Evolutionary conservation across 1,284 basidiomycete genomes (phyloP).

Genomic region (Agaricales sp.): DNA sequence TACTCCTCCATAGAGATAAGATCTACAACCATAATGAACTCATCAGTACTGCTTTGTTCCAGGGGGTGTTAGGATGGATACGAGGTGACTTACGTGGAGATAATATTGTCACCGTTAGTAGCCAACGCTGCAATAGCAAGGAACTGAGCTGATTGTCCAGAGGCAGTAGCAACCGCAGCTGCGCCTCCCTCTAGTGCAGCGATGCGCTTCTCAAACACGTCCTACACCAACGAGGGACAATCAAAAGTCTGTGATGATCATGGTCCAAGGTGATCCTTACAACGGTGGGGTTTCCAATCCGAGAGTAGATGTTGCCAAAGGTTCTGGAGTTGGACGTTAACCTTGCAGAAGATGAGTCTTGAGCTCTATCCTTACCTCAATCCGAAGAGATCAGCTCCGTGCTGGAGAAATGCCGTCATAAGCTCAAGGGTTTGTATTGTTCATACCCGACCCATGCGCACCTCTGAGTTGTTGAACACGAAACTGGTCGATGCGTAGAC

Average conservation of each 20-base stretch:
- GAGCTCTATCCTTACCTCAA: slow-evolving; percentile 29
- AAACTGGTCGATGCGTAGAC: slow-evolving; percentile 76
- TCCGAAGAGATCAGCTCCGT: slow-evolving; percentile 78
- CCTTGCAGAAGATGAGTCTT: background rate
- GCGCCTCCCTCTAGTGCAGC: slow-evolving; percentile 77
- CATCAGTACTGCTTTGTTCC: slow-evolving; percentile 1
- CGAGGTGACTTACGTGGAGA: slow-evolving; percentile 44
- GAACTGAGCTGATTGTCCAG: slow-evolving; percentile 79
- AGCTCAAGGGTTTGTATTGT: background rate
- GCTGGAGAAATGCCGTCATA: slow-evolving; percentile 27
- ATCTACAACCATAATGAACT: slow-evolving; percentile 20
- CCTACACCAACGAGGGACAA: slow-evolving; percentile 24
- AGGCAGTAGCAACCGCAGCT: slow-evolving; percentile 71
- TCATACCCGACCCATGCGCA: slow-evolving; percentile 17
- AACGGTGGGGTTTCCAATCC: slow-evolving; percentile 79
- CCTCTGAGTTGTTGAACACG: slow-evolving; percentile 72
- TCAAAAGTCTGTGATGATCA: too few relatives aligned
- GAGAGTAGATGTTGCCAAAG: slow-evolving; percentile 68
- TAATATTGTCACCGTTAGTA: slow-evolving; percentile 71
- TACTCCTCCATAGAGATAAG: slow-evolving; percentile 61
- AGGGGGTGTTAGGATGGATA: too few relatives aligned
- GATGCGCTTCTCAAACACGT: slow-evolving; percentile 80
- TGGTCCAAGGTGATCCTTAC: slow-evolving; percentile 27
- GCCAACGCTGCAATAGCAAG: slow-evolving; percentile 64
- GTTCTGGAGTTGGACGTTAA: slow-evolving; percentile 24